A percentile compares a stretch with the other conserved stretches of the same genome.
phyloP scores from a whole-genome alignment of 1,284 basidiomycete species.

The Rhizopogon parksii region DNA sequence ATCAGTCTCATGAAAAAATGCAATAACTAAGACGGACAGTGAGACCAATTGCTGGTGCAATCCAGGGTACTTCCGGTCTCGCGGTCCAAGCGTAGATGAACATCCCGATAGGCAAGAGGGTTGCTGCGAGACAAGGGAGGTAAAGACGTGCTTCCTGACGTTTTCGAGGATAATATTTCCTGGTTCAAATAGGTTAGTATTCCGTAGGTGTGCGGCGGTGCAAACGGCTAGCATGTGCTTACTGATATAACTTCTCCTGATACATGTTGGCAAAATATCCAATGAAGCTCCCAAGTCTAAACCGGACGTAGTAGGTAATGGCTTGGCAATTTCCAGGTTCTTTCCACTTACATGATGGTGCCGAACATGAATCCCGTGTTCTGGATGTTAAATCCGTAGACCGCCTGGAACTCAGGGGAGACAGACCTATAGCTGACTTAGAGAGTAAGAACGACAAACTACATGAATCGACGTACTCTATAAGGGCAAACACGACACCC shows the following conservation, averaged over 20 bases:
- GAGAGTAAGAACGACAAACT: neutral
- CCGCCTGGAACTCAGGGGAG: constrained; percentile 46
- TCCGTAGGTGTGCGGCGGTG: constrained; percentile 5
- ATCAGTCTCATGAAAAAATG: constrained; percentile 12
- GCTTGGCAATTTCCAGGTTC: constrained; percentile 8
- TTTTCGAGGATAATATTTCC: constrained; percentile 44
- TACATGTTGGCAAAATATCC: constrained; percentile 51
- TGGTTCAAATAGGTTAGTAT: constrained; percentile 20
- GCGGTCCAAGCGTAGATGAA: constrained; percentile 63
- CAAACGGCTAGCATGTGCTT: constrained; percentile 1
- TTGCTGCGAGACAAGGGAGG: constrained; percentile 54
- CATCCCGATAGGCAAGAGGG: constrained; percentile 58
- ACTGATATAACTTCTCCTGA: constrained; percentile 61
- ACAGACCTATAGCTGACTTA: constrained; percentile 40
- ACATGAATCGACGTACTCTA: constrained; percentile 39
- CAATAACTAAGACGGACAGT: constrained; percentile 27
- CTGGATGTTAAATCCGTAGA: constrained; percentile 62
- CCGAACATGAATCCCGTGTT: constrained; percentile 56
- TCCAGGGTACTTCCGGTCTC: constrained; percentile 48
- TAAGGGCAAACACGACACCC: constrained; percentile 65
- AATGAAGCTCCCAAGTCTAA: constrained; percentile 52
- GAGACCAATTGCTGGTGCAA: constrained; percentile 49
- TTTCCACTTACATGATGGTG: constrained; percentile 44
- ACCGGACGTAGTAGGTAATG: neutral
- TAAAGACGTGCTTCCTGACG: constrained; percentile 75